phyloP scores from a whole-genome alignment of 495 filamentous ascomycete species.

The Penicillium antarcticum region DNA sequence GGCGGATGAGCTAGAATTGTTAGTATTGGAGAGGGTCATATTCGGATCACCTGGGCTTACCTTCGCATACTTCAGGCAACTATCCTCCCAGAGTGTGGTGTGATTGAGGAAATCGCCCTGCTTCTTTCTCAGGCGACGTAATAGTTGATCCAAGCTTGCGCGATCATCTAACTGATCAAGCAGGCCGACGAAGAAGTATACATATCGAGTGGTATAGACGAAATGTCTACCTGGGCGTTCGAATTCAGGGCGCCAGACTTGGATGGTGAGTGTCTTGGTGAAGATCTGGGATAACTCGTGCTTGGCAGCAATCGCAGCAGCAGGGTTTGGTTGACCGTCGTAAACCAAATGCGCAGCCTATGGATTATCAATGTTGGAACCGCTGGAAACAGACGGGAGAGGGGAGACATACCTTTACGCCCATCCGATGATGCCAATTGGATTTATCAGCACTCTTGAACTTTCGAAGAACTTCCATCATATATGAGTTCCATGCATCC shows the following conservation, averaged over 20 bases:
- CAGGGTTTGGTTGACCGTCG: slow-evolving; percentile 45
- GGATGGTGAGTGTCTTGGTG: slow-evolving; percentile 89
- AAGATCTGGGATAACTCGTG: slow-evolving; percentile 81
- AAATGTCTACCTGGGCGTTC: slow-evolving; percentile 91
- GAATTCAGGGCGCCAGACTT: slow-evolving; percentile 93
- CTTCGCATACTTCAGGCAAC: slow-evolving; percentile 68
- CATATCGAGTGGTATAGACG: slow-evolving; percentile 89
- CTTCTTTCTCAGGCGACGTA: slow-evolving; percentile 78
- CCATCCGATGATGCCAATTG: slow-evolving; percentile 97
- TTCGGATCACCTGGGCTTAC: slow-evolving; percentile 20
- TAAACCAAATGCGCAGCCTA: slow-evolving; percentile 72
- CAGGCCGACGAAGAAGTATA: slow-evolving; percentile 71
- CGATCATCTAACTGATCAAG: slow-evolving; percentile 75
- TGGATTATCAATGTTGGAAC: slow-evolving; percentile 10
- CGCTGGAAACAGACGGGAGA: neutral
- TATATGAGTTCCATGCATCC: slow-evolving; percentile 71
- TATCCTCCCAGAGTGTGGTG: slow-evolving; percentile 76
- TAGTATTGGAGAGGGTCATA: slow-evolving; percentile 10
- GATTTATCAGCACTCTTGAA: slow-evolving; percentile 85
- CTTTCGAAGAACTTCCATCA: slow-evolving; percentile 67
- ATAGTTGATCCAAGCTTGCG: slow-evolving; percentile 71
- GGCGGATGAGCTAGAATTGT: slow-evolving; percentile 55
- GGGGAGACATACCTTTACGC: slow-evolving; percentile 53
- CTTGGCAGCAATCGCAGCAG: slow-evolving; percentile 61
- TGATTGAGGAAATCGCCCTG: slow-evolving; percentile 84